These are phyloP conservation scores for Atalantia buxifolia DNA, from an alignment of 345 rosid genomes.

Conservation along the genomic window DNA sequence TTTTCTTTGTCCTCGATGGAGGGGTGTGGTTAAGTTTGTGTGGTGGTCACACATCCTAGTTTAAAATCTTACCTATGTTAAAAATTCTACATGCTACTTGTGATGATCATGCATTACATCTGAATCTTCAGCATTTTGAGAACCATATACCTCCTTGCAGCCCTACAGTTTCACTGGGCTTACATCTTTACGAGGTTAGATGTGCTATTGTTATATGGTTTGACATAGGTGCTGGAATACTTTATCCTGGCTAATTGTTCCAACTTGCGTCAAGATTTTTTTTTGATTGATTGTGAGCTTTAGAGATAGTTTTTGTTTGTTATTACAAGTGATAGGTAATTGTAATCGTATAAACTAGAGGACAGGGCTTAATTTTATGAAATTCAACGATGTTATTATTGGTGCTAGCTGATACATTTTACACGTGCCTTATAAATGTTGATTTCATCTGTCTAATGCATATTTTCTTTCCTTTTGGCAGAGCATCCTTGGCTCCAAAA, in stretches of 20 bases:
- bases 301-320: neutral
- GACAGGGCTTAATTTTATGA: neutral
- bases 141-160: neutral
- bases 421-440: neutral
- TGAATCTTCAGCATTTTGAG: neutral
- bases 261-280: neutral
- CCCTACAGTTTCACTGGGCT: neutral
- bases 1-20: neutral
- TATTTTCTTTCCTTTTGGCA: constrained; percentile 24
- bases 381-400: neutral
- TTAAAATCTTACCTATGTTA: neutral
- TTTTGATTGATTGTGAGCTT: neutral
- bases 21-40: neutral
- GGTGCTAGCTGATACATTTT: neutral
- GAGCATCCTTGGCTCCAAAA: constrained; percentile 99
- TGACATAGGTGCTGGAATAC: neutral
- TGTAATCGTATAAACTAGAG: neutral
- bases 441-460: constrained; percentile 11
- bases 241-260: neutral
- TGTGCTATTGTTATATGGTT: neutral
- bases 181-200: neutral
- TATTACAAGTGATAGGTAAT: neutral
- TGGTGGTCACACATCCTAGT: neutral
- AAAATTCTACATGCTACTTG: neutral
- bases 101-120: neutral